phyloP scores from a whole-genome alignment of 78 protist genomes.

The Creolimax fragrantissima region DNA sequence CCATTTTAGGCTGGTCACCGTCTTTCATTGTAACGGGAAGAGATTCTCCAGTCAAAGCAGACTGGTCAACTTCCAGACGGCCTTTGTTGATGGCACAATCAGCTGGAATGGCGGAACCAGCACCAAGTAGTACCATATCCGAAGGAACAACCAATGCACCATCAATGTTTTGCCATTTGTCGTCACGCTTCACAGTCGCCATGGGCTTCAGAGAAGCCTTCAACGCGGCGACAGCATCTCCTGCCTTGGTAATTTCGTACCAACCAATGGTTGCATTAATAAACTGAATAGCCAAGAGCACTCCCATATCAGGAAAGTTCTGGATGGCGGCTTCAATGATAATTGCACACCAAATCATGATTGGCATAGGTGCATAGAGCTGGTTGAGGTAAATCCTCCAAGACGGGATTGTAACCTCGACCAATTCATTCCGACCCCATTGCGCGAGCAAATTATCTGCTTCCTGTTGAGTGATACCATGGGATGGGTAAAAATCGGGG shows the following conservation, averaged over 20 bases:
- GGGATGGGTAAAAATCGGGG: background rate
- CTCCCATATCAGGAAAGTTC: conserved; percentile 23
- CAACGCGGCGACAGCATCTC: conserved; percentile 70
- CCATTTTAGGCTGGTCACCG: conserved; percentile 56
- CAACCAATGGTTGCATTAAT: conserved; percentile 72
- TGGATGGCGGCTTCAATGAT: conserved; percentile 26
- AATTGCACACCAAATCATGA: conserved; percentile 19
- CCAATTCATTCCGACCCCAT: conserved; percentile 38
- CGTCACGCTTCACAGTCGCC: conserved; percentile 50
- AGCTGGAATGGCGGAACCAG: conserved; percentile 76
- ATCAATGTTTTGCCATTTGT: conserved; percentile 34
- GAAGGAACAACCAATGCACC: conserved; percentile 69
- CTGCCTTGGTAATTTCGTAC: conserved; percentile 70
- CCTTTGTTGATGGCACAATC: conserved; percentile 48
- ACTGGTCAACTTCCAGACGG: conserved; percentile 52
- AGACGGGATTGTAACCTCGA: background rate
- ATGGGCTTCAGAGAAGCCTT: conserved; percentile 47
- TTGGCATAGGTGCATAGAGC: conserved; percentile 19
- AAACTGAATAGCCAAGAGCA: background rate
- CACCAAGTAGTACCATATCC: conserved; percentile 52
- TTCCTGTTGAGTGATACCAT: background rate
- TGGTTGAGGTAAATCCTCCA: background rate
- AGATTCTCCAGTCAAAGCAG: conserved; percentile 63
- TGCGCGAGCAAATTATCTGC: background rate
- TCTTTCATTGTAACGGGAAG: conserved; percentile 49